Conservation (phyloP, 164 flowering plant species). For the Annona cherimola region DNA sequence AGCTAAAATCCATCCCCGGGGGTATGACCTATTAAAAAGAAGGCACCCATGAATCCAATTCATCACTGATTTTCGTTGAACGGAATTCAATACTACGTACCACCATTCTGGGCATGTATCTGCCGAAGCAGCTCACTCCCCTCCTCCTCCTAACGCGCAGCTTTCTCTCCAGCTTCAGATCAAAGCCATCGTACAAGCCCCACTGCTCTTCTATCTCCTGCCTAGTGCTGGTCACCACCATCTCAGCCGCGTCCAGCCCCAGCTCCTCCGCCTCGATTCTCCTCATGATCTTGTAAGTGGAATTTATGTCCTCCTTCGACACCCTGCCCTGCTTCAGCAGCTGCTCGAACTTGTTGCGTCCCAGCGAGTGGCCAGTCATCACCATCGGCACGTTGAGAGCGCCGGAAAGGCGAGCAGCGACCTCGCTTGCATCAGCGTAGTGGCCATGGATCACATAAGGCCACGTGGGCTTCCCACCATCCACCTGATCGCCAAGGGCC, state of each 20-base stretch:
- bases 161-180: slow-evolving; percentile 70
- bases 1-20: slow-evolving; percentile 87
- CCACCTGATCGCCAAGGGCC: slow-evolving; percentile 56
- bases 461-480: slow-evolving; percentile 61
- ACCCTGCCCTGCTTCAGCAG: slow-evolving; percentile 73
- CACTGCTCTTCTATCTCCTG: slow-evolving; percentile 94
- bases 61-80: not conserved
- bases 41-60: not conserved
- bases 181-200: slow-evolving; percentile 87
- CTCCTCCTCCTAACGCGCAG: slow-evolving; percentile 62
- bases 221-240: slow-evolving; percentile 87
- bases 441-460: slow-evolving; percentile 87
- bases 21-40: slow-evolving; percentile 56
- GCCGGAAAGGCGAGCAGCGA: slow-evolving; percentile 65
- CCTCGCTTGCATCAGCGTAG: slow-evolving; percentile 85
- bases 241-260: slow-evolving; percentile 72
- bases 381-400: slow-evolving; percentile 80
- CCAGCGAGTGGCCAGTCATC: slow-evolving; percentile 77
- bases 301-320: slow-evolving; percentile 60
- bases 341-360: slow-evolving; percentile 83
- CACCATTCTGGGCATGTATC: slow-evolving; percentile 87
- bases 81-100: slow-evolving; percentile 26
- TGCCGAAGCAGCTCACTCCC: slow-evolving; percentile 75
- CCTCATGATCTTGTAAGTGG: slow-evolving; percentile 72
- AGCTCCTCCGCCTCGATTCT: slow-evolving; percentile 81